Conservation (phyloP, 352 stramenopile species). For the Elongisporangium senticosum region DNA sequence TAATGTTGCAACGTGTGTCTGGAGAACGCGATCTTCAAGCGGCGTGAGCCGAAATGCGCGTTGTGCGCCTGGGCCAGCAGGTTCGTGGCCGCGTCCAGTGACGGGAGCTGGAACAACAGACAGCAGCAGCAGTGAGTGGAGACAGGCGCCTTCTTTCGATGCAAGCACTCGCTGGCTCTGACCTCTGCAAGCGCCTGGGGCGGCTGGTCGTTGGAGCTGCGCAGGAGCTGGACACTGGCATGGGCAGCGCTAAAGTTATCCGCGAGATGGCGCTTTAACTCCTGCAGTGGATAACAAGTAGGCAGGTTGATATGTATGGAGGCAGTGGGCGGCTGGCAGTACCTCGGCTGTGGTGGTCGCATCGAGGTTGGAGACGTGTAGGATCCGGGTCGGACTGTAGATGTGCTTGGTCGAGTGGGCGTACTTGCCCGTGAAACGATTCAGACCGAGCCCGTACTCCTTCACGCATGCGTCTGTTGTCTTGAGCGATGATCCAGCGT, state of each 20-base stretch:
- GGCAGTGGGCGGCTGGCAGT: not conserved
- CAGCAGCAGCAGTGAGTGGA: not conserved
- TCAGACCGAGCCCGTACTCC: slow-evolving; percentile 43
- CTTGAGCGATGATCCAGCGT: not conserved
- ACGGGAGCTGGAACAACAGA: slow-evolving; percentile 24
- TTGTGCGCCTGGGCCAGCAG: slow-evolving; percentile 52
- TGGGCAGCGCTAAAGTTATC: slow-evolving; percentile 34
- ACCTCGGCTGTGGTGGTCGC: slow-evolving; percentile 26
- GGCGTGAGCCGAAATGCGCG: slow-evolving; percentile 19
- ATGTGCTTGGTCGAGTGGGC: slow-evolving; percentile 52
- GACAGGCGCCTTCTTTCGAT: not conserved
- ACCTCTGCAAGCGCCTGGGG: slow-evolving; percentile 43
- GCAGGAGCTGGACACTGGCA: slow-evolving; percentile 41
- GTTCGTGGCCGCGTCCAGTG: slow-evolving; percentile 43
- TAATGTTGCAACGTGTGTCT: slow-evolving; percentile 31
- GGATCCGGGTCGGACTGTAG: slow-evolving; percentile 59
- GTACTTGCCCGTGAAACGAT: slow-evolving; percentile 63
- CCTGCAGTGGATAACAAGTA: slow-evolving; percentile 8
- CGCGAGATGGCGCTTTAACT: slow-evolving; percentile 27
- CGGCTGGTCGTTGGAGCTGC: slow-evolving; percentile 35
- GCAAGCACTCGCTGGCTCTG: not conserved
- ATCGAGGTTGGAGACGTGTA: slow-evolving; percentile 62
- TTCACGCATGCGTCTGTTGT: slow-evolving; percentile 17
- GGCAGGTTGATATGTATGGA: not conserved
- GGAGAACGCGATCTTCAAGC: slow-evolving; percentile 59